These are phyloP conservation scores for Saturnispora hagleri DNA, from an alignment of 805 yeast genomes.

Conservation along the genomic window DNA sequence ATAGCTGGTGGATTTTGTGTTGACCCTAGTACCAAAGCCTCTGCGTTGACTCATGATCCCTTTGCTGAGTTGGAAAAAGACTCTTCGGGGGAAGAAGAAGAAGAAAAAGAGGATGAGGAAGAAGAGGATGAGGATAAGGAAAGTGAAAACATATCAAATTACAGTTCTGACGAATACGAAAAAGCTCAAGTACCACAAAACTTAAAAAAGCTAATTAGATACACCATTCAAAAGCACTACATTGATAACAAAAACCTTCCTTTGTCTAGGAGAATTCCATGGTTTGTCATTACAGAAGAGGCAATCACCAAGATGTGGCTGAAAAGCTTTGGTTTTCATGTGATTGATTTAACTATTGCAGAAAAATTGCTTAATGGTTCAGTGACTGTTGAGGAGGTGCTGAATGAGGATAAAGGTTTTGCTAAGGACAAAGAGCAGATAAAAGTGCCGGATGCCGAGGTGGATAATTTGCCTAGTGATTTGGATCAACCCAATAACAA, in stretches of 20 bases:
- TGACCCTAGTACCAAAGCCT: background rate
- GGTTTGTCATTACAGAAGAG: constrained; percentile 61
- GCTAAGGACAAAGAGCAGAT: constrained; percentile 13
- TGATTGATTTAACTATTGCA: constrained; percentile 31
- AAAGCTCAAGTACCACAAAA: constrained; percentile 43
- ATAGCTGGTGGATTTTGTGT: constrained; percentile 14
- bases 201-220: constrained; percentile 37
- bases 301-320: constrained; percentile 44
- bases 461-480: constrained; percentile 6
- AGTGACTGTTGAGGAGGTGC: background rate
- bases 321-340: constrained; percentile 41
- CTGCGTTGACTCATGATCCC: constrained; percentile 1
- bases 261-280: constrained; percentile 22
- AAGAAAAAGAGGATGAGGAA: constrained; percentile 3
- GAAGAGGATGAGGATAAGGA: constrained; percentile 3
- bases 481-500: constrained; percentile 11
- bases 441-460: background rate
- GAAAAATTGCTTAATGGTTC: constrained; percentile 4
- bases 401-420: constrained; percentile 38
- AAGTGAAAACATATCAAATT: background rate
- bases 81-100: background rate
- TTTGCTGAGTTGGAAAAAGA: constrained; percentile 8
- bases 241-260: constrained; percentile 27
- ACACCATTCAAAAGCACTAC: constrained; percentile 47
- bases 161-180: constrained; percentile 9